Evolutionary conservation across 495 filamentous ascomycete genomes (phyloP).

Genomic region (Xylaria bambusicola): DNA sequence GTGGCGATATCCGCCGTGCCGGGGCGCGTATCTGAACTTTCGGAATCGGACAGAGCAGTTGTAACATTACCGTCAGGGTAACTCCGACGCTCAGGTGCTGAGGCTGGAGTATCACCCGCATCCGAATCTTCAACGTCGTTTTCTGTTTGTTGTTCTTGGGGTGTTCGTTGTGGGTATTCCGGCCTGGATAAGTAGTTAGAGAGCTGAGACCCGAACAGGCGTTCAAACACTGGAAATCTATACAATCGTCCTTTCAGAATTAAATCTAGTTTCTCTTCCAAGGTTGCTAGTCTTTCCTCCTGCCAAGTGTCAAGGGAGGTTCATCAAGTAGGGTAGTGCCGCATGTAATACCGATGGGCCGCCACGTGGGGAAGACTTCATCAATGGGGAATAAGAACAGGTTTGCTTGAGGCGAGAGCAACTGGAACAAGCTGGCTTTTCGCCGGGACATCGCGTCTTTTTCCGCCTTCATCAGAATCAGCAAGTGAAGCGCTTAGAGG

Average conservation of each 20-base stretch:
- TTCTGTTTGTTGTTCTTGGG: conserved; percentile 20
- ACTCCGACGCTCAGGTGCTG: conserved; percentile 24
- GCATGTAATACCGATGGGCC: conserved; percentile 38
- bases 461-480: conserved; percentile 38
- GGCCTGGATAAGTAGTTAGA: conserved; percentile 17
- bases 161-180: conserved; percentile 15
- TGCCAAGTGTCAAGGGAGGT: conserved; percentile 31
- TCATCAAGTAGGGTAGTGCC: conserved; percentile 3
- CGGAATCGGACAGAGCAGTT: conserved; percentile 34
- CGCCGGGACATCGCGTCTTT: conserved; percentile 51
- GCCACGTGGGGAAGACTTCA: conserved; percentile 29
- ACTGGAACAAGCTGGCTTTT: conserved; percentile 49
- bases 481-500: background rate
- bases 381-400: conserved; percentile 41
- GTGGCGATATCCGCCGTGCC: conserved; percentile 34
- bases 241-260: conserved; percentile 44
- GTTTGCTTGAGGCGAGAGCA: conserved; percentile 47
- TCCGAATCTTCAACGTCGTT: conserved; percentile 18
- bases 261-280: conserved; percentile 53
- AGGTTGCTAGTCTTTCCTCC: conserved; percentile 46
- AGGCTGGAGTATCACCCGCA: conserved; percentile 12
- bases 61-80: conserved; percentile 30
- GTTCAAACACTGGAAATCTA: conserved; percentile 7
- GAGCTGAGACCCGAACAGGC: background rate
- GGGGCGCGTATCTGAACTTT: conserved; percentile 34